These are phyloP conservation scores for Podospora conica DNA, from an alignment of 495 filamentous ascomycete species.

Conservation along the genomic window DNA sequence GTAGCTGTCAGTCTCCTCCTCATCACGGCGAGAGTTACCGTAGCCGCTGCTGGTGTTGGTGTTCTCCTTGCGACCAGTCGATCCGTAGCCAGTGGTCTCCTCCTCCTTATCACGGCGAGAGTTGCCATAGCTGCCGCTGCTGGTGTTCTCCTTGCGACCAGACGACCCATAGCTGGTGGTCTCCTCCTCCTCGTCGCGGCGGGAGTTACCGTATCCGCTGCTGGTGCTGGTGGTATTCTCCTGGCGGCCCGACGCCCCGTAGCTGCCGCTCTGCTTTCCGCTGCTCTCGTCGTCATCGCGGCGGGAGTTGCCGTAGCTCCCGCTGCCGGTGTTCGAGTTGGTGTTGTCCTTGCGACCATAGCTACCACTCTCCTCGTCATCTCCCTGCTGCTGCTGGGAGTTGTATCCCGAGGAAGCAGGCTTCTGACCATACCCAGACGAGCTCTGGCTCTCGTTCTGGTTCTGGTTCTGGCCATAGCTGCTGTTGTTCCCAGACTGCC, in stretches of 20 bases:
- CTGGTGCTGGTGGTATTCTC: neutral
- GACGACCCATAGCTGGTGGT: too few species aligned
- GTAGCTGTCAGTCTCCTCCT: too few species aligned
- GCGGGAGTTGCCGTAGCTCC: neutral
- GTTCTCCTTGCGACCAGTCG: too few species aligned
- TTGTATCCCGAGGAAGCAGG: neutral
- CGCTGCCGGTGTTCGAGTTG: neutral
- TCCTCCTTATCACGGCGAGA: too few species aligned
- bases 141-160: neutral
- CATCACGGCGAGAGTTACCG: too few species aligned
- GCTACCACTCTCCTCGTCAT: conserved; percentile 1
- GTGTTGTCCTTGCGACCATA: neutral
- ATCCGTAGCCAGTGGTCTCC: neutral
- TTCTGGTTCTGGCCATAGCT: neutral
- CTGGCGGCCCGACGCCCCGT: neutral
- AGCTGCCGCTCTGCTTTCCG: neutral
- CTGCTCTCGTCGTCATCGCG: neutral
- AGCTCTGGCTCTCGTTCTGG: neutral
- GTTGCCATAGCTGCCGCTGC: neutral
- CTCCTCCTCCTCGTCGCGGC: neutral
- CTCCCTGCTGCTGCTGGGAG: neutral
- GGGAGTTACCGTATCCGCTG: neutral
- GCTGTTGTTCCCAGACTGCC: neutral
- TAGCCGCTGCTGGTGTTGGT: too few species aligned
- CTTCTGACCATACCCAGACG: too few species aligned